phyloP scores from a whole-genome alignment of 768 basidiomycete species.

The Paxillus involutus region DNA sequence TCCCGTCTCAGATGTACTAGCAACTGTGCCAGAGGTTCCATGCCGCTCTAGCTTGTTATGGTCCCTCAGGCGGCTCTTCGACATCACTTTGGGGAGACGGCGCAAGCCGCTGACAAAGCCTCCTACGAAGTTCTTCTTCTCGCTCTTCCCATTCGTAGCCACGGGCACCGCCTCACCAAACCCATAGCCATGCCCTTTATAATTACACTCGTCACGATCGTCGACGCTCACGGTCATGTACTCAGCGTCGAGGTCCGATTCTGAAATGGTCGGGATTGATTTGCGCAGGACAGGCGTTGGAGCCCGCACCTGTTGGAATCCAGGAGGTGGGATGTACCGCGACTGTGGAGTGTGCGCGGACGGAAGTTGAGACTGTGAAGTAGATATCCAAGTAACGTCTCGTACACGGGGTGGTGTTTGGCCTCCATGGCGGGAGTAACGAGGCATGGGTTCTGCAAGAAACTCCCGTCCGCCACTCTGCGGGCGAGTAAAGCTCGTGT shows the following conservation, averaged over 20 bases:
- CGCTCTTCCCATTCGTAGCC: conserved; percentile 26
- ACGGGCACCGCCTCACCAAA: conserved; percentile 21
- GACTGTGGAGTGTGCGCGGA: conserved; percentile 29
- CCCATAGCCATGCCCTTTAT: conserved; percentile 22
- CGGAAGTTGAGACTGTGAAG: conserved; percentile 23
- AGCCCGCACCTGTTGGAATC: conserved; percentile 21
- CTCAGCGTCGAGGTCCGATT: conserved; percentile 32
- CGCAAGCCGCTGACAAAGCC: conserved; percentile 31
- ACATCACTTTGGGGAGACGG: conserved; percentile 34
- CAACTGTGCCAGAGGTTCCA: background rate
- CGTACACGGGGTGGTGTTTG: conserved; percentile 25
- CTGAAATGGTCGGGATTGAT: conserved; percentile 30
- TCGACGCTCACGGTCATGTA: conserved; percentile 34
- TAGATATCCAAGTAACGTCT: conserved; percentile 34
- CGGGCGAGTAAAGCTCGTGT: conserved; percentile 29
- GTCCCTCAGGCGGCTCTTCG: conserved; percentile 28
- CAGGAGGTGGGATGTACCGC: conserved; percentile 17
- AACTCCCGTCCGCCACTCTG: conserved; percentile 29
- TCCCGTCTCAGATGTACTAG: conserved; percentile 9
- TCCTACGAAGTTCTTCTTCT: conserved; percentile 31
- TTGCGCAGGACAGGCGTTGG: conserved; percentile 29
- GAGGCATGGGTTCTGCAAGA: conserved; percentile 17
- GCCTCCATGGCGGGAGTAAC: conserved; percentile 28
- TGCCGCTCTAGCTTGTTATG: conserved; percentile 23
- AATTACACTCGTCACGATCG: conserved; percentile 17